These are phyloP conservation scores for Theobroma grandiflorum DNA, from an alignment of 441 rosid species.

Conservation along the genomic window DNA sequence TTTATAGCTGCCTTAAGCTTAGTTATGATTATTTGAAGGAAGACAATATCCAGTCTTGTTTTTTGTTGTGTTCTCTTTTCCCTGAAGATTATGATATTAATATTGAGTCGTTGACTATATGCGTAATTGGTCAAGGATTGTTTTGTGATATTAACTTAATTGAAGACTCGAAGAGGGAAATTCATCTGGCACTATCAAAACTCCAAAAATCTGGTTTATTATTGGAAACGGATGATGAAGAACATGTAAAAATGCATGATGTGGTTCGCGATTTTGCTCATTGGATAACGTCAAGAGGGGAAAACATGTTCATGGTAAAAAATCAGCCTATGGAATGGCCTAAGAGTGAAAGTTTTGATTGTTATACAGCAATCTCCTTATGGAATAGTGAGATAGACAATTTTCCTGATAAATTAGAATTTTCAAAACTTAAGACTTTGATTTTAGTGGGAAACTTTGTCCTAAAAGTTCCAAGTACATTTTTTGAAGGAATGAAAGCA, in stretches of 20 bases:
- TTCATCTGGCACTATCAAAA: neutral
- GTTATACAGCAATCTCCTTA: neutral
- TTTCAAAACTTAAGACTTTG: neutral
- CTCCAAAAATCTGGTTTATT: neutral
- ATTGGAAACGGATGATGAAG: neutral
- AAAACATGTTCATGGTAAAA: neutral
- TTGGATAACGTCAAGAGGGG: neutral
- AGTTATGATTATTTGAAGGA: neutral
- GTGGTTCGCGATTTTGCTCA: neutral
- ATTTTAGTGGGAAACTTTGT: fast-evolving
- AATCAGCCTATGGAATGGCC: neutral
- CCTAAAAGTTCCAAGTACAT: no score
- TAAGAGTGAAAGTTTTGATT: neutral
- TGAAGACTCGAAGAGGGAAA: neutral
- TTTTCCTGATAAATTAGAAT: neutral
- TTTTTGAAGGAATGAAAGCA: neutral
- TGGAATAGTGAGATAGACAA: neutral
- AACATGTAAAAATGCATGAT: neutral
- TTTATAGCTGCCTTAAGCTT: neutral
- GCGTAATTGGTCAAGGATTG: neutral
- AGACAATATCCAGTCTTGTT: neutral
- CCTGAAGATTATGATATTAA: neutral
- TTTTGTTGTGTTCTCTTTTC: neutral
- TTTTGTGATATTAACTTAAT: neutral
- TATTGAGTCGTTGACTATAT: neutral